Percentiles rank a stretch among this genome's conserved stretches.
Evolutionary conservation across 176 grass and related monocot species (phyloP).

Genomic region (Pharus latifolius): DNA sequence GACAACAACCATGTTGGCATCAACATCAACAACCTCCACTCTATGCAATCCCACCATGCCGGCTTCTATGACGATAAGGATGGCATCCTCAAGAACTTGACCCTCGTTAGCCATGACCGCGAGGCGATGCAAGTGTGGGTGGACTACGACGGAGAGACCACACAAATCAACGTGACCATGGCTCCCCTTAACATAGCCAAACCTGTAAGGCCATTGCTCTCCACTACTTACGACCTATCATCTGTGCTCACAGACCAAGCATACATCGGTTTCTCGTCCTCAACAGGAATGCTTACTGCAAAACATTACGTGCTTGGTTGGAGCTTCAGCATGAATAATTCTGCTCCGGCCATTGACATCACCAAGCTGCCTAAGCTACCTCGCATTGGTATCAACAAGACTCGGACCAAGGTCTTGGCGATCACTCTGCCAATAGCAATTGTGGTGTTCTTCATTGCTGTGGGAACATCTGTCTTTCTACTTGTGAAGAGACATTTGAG

Average conservation of each 20-base stretch:
- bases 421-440: neutral
- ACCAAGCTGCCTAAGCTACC: slow-evolving; percentile 26
- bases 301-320: slow-evolving; percentile 30
- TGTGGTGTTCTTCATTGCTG: neutral
- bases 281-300: neutral
- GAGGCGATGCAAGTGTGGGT: neutral
- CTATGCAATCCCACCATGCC: neutral
- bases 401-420: neutral
- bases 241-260: neutral
- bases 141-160: neutral
- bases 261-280: neutral
- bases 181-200: neutral
- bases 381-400: neutral
- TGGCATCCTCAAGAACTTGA: neutral
- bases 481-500: neutral
- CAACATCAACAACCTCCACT: neutral
- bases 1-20: neutral
- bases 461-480: neutral
- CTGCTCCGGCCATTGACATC: slow-evolving; percentile 9
- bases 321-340: slow-evolving; percentile 30
- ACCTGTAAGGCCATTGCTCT: neutral
- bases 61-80: neutral
- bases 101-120: neutral
- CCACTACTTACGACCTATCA: neutral
- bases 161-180: neutral